phyloP scores from a whole-genome alignment of 2,329 filamentous ascomycete genomes.

The Fusarium coffeatum region DNA sequence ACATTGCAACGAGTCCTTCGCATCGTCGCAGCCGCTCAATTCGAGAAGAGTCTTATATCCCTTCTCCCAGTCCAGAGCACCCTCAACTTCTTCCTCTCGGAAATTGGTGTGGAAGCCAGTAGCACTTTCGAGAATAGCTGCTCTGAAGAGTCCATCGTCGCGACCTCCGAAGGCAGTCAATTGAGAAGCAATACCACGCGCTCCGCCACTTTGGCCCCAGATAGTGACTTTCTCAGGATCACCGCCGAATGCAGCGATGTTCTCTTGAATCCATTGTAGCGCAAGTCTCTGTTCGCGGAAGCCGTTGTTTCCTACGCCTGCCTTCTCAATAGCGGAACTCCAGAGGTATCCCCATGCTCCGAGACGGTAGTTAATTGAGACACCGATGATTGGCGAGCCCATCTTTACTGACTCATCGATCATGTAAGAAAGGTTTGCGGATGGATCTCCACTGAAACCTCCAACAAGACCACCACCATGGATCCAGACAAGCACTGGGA shows the following conservation, averaged over 20 bases:
- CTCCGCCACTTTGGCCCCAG: conserved; percentile 36
- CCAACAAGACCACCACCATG: conserved; percentile 30
- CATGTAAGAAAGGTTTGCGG: conserved; percentile 14
- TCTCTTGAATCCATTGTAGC: conserved; percentile 27
- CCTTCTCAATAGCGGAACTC: conserved; percentile 13
- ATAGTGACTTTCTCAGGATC: conserved; percentile 27
- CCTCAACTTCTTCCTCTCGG: conserved; percentile 1
- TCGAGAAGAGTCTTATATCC: conserved; percentile 15
- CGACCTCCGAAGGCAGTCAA: conserved; percentile 24
- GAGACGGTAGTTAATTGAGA: conserved; percentile 38
- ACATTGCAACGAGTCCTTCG: conserved; percentile 9
- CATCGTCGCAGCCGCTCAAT: neutral
- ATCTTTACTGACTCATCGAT: conserved; percentile 32
- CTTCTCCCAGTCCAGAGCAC: conserved; percentile 4
- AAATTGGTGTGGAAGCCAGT: conserved; percentile 30
- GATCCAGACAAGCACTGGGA: conserved; percentile 33
- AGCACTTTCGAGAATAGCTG: conserved; percentile 30
- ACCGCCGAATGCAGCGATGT: conserved; percentile 28
- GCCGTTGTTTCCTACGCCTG: conserved; percentile 24
- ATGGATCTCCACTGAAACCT: conserved; percentile 17
- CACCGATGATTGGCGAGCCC: conserved; percentile 20
- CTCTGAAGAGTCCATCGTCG: conserved; percentile 26
- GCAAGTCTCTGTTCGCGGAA: conserved; percentile 36
- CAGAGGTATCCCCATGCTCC: conserved; percentile 32
- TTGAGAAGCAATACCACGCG: conserved; percentile 26